Evolutionary conservation across 1,284 basidiomycete genomes (phyloP).

Genomic region (Phaffia rhodozyma): DNA sequence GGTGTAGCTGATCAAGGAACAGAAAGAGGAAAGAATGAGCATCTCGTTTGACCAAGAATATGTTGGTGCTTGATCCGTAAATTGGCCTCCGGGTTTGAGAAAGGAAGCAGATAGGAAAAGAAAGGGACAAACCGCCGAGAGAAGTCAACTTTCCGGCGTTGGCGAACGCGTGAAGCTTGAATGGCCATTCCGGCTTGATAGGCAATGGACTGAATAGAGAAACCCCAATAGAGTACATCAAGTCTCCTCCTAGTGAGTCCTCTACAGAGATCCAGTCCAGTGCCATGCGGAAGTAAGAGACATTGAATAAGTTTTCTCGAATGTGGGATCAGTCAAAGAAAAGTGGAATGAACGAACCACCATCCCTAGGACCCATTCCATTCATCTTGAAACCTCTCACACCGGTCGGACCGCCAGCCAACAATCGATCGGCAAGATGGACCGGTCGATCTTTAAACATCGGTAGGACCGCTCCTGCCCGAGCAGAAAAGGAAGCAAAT

Average conservation of each 20-base stretch:
- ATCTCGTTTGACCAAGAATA: constrained; percentile 41
- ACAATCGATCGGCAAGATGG: constrained; percentile 73
- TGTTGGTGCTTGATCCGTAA: constrained; percentile 36
- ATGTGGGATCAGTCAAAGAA: constrained; percentile 35
- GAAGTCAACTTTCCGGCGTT: constrained; percentile 72
- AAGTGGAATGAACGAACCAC: constrained; percentile 41
- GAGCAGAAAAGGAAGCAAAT: constrained; percentile 45
- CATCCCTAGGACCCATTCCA: constrained; percentile 70
- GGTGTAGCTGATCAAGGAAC: not conserved
- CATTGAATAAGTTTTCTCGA: not conserved
- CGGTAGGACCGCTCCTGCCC: constrained; percentile 51
- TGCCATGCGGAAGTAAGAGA: not conserved
- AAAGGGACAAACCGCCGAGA: constrained; percentile 9
- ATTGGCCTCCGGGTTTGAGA: constrained; percentile 32
- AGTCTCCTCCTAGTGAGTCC: constrained; percentile 77
- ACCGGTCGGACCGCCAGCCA: constrained; percentile 84
- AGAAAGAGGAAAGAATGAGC: not conserved
- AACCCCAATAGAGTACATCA: constrained; percentile 72
- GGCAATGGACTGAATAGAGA: constrained; percentile 74
- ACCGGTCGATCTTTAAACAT: constrained; percentile 36
- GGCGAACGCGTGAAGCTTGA: constrained; percentile 72
- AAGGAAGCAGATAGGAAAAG: not conserved
- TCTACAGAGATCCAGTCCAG: constrained; percentile 21
- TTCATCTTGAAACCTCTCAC: constrained; percentile 77
- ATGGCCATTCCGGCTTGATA: constrained; percentile 66